phyloP scores from a whole-genome alignment of 768 basidiomycete species.

The Tulasnella sp. region DNA sequence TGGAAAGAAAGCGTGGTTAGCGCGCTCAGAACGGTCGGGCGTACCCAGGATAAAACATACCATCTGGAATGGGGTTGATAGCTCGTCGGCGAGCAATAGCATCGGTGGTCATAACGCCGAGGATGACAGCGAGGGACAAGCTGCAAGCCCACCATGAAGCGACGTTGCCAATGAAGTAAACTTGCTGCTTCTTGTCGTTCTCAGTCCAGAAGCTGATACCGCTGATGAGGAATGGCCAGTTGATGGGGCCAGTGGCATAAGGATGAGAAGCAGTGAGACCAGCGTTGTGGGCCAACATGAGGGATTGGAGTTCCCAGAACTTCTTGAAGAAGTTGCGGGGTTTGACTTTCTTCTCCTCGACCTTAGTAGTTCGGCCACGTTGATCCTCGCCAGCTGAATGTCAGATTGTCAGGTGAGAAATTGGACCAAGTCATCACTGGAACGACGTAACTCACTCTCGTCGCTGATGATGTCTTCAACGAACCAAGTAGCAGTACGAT shows the following conservation, averaged over 20 bases:
- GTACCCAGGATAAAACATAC: conserved; percentile 51
- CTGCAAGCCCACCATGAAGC: conserved; percentile 94
- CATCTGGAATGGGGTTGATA: conserved; percentile 77
- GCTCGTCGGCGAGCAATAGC: conserved; percentile 81
- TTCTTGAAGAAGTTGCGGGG: conserved; percentile 90
- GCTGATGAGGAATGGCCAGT: conserved; percentile 95
- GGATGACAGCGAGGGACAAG: conserved; percentile 76
- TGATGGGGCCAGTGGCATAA: conserved; percentile 91
- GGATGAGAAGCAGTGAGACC: conserved; percentile 96
- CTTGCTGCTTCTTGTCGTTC: conserved; percentile 77
- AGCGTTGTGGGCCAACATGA: conserved; percentile 99
- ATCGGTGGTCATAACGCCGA: conserved; percentile 88
- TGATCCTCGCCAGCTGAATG: conserved; percentile 51
- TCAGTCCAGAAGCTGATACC: conserved; percentile 99
- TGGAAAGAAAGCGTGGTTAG: background rate
- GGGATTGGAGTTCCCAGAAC: conserved; percentile 84
- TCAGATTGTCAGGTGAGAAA: background rate
- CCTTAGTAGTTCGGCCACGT: conserved; percentile 50
- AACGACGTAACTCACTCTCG: conserved; percentile 51
- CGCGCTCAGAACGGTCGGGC: background rate
- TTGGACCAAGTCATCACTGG: background rate
- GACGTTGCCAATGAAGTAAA: conserved; percentile 94
- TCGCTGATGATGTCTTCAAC: conserved; percentile 75
- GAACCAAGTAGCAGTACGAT: conserved; percentile 83
- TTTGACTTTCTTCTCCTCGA: conserved; percentile 65